phyloP scores from a whole-genome alignment of 2,329 filamentous ascomycete genomes.

The Juglanconis juglandina region DNA sequence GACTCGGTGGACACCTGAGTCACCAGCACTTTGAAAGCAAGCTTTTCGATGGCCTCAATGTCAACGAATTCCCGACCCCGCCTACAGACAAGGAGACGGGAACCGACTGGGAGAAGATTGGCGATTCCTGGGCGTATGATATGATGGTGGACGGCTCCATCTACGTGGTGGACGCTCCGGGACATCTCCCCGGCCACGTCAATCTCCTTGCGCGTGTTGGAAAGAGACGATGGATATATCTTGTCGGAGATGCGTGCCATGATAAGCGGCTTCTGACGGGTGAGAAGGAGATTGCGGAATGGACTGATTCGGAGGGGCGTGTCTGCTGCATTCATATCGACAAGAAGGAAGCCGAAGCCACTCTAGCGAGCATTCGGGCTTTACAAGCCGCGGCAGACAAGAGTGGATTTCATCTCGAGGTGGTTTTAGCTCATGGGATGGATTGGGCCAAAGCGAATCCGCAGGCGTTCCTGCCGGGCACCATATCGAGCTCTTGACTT shows the following conservation, averaged over 20 bases:
- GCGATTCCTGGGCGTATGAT: constrained; percentile 43
- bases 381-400: constrained; percentile 30
- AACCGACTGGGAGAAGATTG: constrained; percentile 35
- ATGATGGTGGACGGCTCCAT: constrained; percentile 44
- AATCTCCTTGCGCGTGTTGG: constrained; percentile 43
- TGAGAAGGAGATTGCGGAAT: constrained; percentile 49
- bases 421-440: constrained; percentile 49
- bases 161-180: constrained; percentile 46
- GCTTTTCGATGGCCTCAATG: constrained; percentile 29
- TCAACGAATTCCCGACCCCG: constrained; percentile 39
- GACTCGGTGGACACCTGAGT: constrained; percentile 27
- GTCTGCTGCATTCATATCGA: constrained; percentile 49
- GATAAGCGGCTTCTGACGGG: constrained; percentile 47
- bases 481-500: not conserved
- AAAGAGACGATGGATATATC: constrained; percentile 40
- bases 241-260: constrained; percentile 53
- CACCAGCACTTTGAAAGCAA: constrained; percentile 28
- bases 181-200: constrained; percentile 49
- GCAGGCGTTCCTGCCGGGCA: constrained; percentile 9
- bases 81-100: not conserved
- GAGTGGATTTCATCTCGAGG: constrained; percentile 37
- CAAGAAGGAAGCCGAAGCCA: constrained; percentile 39
- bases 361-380: constrained; percentile 37
- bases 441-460: constrained; percentile 37
- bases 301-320: constrained; percentile 41